These are phyloP conservation scores for Geosmithia morbida DNA, from an alignment of 2,329 filamentous ascomycete genomes.

Conservation along the genomic window DNA sequence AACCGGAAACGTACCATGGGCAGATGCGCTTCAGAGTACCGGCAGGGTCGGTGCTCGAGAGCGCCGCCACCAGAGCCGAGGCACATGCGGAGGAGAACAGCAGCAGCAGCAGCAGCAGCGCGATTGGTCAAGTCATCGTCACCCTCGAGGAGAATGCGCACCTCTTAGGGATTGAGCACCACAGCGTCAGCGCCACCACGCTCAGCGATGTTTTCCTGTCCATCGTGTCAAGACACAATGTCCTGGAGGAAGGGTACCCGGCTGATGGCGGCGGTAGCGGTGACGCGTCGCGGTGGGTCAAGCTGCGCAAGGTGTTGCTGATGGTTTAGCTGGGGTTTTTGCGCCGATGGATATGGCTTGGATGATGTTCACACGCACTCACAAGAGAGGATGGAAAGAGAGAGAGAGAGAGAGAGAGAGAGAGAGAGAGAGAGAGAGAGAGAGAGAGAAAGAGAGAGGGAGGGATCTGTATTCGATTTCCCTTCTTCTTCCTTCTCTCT, in stretches of 20 bases:
- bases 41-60: conserved; percentile 8
- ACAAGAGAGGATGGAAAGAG: background rate
- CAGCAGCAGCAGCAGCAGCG: conserved; percentile 13
- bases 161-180: conserved; percentile 60
- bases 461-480: too few species aligned
- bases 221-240: conserved; percentile 67
- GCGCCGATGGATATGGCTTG: too few species aligned
- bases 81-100: background rate
- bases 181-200: conserved; percentile 70
- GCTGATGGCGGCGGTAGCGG: conserved; percentile 7
- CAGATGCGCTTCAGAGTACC: conserved; percentile 12
- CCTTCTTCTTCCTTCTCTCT: too few species aligned
- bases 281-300: conserved; percentile 1
- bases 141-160: conserved; percentile 54
- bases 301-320: conserved; percentile 1
- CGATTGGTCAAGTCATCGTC: conserved; percentile 54
- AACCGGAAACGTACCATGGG: conserved; percentile 35
- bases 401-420: too few species aligned
- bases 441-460: too few species aligned
- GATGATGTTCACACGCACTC: too few species aligned
- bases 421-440: too few species aligned
- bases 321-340: background rate
- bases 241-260: conserved; percentile 56
- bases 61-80: background rate
- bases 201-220: conserved; percentile 75